Evolutionary conservation across 2,329 filamentous ascomycete species (phyloP).

Genomic region (Trichoderma arundinaceum): DNA sequence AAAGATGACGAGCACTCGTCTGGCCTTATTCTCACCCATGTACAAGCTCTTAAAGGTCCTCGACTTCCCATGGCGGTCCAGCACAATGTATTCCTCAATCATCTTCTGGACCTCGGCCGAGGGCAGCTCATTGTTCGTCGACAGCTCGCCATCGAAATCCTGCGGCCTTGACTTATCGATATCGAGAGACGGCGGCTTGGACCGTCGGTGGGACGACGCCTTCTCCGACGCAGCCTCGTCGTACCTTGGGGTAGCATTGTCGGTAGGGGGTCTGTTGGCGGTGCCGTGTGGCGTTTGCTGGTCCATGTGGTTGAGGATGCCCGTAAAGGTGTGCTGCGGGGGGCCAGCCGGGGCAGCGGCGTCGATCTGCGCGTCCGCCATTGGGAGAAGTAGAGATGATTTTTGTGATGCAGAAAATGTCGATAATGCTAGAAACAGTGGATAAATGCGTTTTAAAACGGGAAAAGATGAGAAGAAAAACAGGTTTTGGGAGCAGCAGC

Average conservation of each 20-base stretch:
- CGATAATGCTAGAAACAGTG: neutral
- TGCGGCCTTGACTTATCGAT: slow-evolving; percentile 50
- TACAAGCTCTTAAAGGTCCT: slow-evolving; percentile 69
- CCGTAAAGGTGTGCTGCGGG: slow-evolving; percentile 25
- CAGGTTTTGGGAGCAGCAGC: neutral
- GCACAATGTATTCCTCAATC: slow-evolving; percentile 62
- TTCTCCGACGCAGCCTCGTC: neutral
- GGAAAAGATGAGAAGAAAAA: neutral
- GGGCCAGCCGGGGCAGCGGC: neutral
- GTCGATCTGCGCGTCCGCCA: slow-evolving; percentile 18
- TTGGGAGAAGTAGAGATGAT: neutral
- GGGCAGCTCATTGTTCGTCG: slow-evolving; percentile 62
- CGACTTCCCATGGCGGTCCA: slow-evolving; percentile 65
- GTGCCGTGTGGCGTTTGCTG: neutral
- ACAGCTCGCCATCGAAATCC: slow-evolving; percentile 63
- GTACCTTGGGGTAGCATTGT: neutral
- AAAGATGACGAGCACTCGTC: slow-evolving; percentile 72
- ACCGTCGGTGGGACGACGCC: slow-evolving; percentile 17
- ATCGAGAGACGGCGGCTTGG: slow-evolving; percentile 40
- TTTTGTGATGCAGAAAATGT: neutral
- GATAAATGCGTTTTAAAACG: too few relatives aligned
- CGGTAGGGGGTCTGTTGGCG: neutral
- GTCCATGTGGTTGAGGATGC: slow-evolving; percentile 20
- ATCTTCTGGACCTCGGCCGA: slow-evolving; percentile 54
- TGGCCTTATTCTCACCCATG: slow-evolving; percentile 57